A percentile compares a stretch with the other conserved stretches of the same genome.
These are phyloP conservation scores for Ceratocystis papillata DNA, from an alignment of 2,329 filamentous ascomycete species.

Conservation along the genomic window DNA sequence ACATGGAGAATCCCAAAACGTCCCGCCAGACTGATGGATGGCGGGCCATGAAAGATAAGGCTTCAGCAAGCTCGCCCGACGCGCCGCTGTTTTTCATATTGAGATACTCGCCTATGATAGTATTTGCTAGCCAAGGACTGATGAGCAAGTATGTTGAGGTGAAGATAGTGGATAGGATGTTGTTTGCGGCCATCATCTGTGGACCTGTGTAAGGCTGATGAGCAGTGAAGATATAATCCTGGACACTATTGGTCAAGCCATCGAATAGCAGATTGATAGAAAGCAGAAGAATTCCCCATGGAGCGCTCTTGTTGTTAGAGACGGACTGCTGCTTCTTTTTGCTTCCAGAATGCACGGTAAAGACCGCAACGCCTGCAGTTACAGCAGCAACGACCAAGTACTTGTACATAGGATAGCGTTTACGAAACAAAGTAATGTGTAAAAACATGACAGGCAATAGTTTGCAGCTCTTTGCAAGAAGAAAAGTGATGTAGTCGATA, in stretches of 20 bases:
- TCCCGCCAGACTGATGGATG: constrained; percentile 78
- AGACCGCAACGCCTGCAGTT: constrained; percentile 84
- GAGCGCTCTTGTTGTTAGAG: constrained; percentile 41
- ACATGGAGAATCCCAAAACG: constrained; percentile 78
- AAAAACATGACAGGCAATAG: constrained; percentile 97
- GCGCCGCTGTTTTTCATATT: constrained; percentile 54
- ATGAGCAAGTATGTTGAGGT: constrained; percentile 66
- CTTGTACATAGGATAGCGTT: constrained; percentile 87
- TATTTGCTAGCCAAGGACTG: constrained; percentile 67
- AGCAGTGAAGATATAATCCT: constrained; percentile 80
- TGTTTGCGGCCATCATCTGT: constrained; percentile 99
- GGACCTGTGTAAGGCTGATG: constrained; percentile 78
- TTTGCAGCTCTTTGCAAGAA: constrained; percentile 96
- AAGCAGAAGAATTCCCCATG: constrained; percentile 74
- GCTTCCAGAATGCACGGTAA: constrained; percentile 72
- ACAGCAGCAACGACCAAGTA: constrained; percentile 88
- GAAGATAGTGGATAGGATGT: constrained; percentile 70
- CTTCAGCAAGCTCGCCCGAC: constrained; percentile 68
- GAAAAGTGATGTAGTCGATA: constrained; percentile 96
- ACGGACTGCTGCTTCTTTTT: constrained; percentile 38
- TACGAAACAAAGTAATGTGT: constrained; percentile 82
- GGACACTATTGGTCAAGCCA: constrained; percentile 88
- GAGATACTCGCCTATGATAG: constrained; percentile 51
- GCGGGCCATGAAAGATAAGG: constrained; percentile 65
- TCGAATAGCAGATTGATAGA: constrained; percentile 89